phyloP scores from a whole-genome alignment of 2,329 filamentous ascomycete genomes.

The Boeremia exigua region DNA sequence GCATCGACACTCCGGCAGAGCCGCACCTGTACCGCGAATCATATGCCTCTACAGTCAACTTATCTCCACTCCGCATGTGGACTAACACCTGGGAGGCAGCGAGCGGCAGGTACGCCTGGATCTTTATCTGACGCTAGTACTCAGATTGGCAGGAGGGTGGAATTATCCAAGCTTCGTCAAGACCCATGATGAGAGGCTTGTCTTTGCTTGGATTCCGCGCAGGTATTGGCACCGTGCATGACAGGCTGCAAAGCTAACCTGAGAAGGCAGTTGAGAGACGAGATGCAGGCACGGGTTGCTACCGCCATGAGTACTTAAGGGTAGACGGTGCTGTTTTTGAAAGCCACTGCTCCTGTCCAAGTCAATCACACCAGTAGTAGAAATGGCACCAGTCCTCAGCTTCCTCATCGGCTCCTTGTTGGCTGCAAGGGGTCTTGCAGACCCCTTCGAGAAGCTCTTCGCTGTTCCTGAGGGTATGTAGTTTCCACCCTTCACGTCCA shows the following conservation, averaged over 20 bases:
- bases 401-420: conserved; percentile 34
- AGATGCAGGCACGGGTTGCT: not conserved
- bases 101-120: conserved; percentile 4
- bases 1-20: not conserved
- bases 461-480: conserved; percentile 29
- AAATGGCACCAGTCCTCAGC: conserved; percentile 32
- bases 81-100: conserved; percentile 2
- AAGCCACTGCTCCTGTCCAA: conserved; percentile 18
- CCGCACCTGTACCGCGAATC: conserved; percentile 2
- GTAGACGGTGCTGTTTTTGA: not conserved
- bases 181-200: conserved; percentile 10
- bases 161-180: conserved; percentile 12
- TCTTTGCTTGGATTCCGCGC: conserved; percentile 8
- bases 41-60: not conserved
- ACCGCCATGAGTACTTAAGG: conserved; percentile 6
- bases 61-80: conserved; percentile 2
- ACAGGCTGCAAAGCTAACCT: conserved; percentile 4
- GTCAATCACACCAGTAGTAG: conserved; percentile 17
- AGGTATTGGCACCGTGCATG: conserved; percentile 9
- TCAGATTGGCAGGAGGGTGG: conserved; percentile 13
- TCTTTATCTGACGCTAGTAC: conserved; percentile 10
- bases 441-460: conserved; percentile 36
- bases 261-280: conserved; percentile 15
- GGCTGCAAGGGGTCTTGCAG: conserved; percentile 28
- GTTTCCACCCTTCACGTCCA: no score